phyloP scores from a whole-genome alignment of 2,329 filamentous ascomycete genomes.

The Lachnellula arida region DNA sequence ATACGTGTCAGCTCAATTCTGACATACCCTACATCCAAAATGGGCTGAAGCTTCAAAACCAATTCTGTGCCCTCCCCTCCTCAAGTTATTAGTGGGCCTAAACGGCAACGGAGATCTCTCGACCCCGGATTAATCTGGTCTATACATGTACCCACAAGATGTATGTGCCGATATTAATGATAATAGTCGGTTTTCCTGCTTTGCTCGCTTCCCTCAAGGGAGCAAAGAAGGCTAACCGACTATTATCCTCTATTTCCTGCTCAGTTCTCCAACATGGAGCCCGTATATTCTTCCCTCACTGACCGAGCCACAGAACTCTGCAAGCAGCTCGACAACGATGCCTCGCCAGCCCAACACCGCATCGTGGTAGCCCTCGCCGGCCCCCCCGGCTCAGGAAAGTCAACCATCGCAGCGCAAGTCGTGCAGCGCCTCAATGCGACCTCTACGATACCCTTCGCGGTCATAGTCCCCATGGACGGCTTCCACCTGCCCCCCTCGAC shows the following conservation, averaged over 20 bases:
- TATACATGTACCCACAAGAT: background rate
- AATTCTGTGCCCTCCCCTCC: background rate
- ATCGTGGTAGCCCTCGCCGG: conserved; percentile 32
- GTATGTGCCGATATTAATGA: too few relatives aligned
- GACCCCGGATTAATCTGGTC: conserved; percentile 3
- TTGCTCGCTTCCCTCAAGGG: too few relatives aligned
- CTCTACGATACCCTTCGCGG: conserved; percentile 50
- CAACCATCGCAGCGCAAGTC: conserved; percentile 70
- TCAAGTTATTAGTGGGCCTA: background rate
- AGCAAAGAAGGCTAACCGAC: too few relatives aligned
- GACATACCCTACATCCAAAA: background rate
- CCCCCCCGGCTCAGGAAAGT: conserved; percentile 52
- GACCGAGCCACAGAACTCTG: conserved; percentile 12
- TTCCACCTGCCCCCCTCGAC: conserved; percentile 82
- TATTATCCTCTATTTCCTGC: background rate
- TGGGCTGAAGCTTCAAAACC: background rate
- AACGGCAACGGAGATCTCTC: conserved; percentile 4
- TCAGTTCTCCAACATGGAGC: conserved; percentile 9
- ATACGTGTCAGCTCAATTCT: too few relatives aligned
- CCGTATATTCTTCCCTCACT: conserved; percentile 17
- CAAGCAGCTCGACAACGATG: conserved; percentile 3
- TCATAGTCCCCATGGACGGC: conserved; percentile 86
- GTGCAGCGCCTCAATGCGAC: conserved; percentile 60
- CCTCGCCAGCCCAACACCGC: conserved; percentile 12
- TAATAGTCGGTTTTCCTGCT: too few relatives aligned